Conservation (phyloP, 148 eudicot genomes). For the Selenicereus undatus region DNA sequence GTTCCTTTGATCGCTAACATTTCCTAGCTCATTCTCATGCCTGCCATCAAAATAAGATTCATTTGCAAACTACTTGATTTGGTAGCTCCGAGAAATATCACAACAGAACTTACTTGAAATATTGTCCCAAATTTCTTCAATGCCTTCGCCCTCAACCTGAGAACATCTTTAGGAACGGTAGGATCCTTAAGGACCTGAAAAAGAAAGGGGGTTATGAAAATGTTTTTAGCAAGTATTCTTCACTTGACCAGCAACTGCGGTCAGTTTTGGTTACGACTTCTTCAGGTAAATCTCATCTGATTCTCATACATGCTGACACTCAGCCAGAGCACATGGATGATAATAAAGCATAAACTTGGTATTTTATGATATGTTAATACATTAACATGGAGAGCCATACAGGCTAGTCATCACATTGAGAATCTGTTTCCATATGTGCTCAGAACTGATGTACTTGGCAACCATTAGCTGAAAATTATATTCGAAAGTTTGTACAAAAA, state of each 20-base stretch:
- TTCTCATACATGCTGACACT: background rate
- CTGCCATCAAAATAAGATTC: background rate
- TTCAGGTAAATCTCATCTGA: background rate
- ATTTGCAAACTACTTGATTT: background rate
- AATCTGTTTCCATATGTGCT: no score
- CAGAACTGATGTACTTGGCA: no score
- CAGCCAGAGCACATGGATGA: background rate
- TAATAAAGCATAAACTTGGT: background rate
- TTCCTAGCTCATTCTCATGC: background rate
- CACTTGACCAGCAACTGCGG: background rate
- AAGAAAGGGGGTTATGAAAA: background rate
- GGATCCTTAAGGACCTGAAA: conserved; percentile 73
- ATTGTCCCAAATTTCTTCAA: conserved; percentile 82
- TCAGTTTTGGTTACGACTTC: background rate
- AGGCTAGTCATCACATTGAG: no score
- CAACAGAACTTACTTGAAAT: conserved; percentile 58
- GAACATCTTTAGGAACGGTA: conserved; percentile 64
- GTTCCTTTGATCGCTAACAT: no score
- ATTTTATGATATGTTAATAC: no score
- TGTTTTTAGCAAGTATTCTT: background rate
- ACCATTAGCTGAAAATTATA: no score
- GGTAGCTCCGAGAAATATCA: background rate
- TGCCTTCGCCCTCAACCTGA: conserved; percentile 64
- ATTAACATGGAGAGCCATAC: no score
- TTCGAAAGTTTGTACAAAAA: no score